Base-by-base conservation (phyloP, 176 grass and related monocot genomes). In the Phragmites australis region DNA sequence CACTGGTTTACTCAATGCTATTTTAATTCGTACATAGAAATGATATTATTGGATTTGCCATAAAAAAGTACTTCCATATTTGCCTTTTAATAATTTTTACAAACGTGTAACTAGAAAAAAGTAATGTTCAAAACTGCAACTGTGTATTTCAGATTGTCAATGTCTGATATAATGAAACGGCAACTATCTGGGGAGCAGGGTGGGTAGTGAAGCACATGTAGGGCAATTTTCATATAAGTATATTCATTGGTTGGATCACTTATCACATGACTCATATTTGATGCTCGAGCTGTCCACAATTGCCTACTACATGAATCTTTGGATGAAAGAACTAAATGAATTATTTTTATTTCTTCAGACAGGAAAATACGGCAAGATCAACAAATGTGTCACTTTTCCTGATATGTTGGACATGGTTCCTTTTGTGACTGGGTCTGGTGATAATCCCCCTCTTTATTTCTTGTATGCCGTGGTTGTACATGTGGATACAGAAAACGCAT, bases 361-460 rank as follows among this genome's bases (percentile, higher is more conserved):
- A 89, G 97, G 97, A 75, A 95, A 95, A 76, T 99, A 95, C 1
- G 97, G 97, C 32, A 99, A 99, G 90, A 95, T 99, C 81, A 99
- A 99, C 78, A 99, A 99, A 88, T 99, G 93, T 47, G 93, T 99
- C 48, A 99, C 96, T 53, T 99, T 99, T 81, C 93, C 92, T 47
- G 96, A 99, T 51, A 91, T 95, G 92, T 86, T 99, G 88, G 96
- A 99, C 84, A 99, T 99, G 96, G 88, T 99, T 80, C 96, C 96
- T 74, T 99, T 93, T 74, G 93, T 99, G 66, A 93, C 93, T 34
- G 90, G 96, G 4, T 78, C 92, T 61, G 92, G 86, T 63, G 96
- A 99, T 65, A 94, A 86, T 6, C 96, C 96, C 54, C 96, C 96
- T 53, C 96, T 99, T 58, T 99, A 99, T 70, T 74, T 99, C 74